Evolutionary conservation across 2,329 filamentous ascomycete species (phyloP).

Genomic region (Cytospora piceae): DNA sequence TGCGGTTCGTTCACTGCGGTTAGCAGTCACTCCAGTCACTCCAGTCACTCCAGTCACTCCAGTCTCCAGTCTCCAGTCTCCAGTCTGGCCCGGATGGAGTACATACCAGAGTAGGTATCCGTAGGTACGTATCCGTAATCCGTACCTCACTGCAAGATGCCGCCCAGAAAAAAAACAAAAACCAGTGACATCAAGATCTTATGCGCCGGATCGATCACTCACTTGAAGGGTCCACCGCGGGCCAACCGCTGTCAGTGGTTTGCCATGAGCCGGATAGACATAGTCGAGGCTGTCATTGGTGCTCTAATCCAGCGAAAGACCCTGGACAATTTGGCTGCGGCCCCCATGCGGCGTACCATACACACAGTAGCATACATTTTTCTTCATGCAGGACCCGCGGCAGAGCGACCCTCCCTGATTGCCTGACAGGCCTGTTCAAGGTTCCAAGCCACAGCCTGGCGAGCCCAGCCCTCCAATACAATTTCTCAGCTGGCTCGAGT

Average conservation of each 20-base stretch:
- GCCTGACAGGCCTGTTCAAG: background rate
- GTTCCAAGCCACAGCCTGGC: background rate
- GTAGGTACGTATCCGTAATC: too few species aligned
- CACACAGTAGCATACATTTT: background rate
- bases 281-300: background rate
- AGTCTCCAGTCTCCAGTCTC: too few species aligned
- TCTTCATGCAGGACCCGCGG: background rate
- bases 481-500: background rate
- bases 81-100: too few species aligned
- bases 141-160: background rate
- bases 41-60: too few species aligned
- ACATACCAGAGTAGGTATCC: too few species aligned
- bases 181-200: background rate
- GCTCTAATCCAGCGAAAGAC: background rate
- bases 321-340: background rate
- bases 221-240: background rate
- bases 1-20: background rate
- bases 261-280: background rate
- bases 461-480: background rate
- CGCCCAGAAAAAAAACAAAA: background rate
- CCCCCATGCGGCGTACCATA: background rate
- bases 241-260: background rate
- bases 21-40: too few species aligned
- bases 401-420: background rate
- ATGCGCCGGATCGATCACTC: background rate